Evolutionary conservation across 2,329 filamentous ascomycete genomes (phyloP).

Genomic region (Trichophyton simii): DNA sequence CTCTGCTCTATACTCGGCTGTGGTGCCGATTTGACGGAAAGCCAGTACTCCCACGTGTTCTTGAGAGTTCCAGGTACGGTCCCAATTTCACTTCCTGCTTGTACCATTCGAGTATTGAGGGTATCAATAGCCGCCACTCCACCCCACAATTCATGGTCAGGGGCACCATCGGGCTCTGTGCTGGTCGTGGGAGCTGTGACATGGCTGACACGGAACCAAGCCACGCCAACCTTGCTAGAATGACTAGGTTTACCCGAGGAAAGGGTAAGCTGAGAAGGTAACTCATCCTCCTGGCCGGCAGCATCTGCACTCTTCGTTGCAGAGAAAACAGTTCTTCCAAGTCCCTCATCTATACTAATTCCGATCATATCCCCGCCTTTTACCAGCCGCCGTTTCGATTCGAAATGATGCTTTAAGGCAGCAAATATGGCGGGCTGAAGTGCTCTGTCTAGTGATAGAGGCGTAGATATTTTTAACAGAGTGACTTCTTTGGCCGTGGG

Average conservation of each 20-base stretch:
- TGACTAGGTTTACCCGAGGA: constrained; percentile 9
- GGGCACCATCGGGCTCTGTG: constrained; percentile 45
- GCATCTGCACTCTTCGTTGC: constrained; percentile 42
- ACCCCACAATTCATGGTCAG: constrained; percentile 64
- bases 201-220: constrained; percentile 85
- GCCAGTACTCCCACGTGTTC: constrained; percentile 81
- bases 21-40: constrained; percentile 59
- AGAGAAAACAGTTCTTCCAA: constrained; percentile 73
- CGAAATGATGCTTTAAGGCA: constrained; percentile 79
- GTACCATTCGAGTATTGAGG: constrained; percentile 74
- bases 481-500: constrained; percentile 66
- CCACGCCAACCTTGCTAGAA: constrained; percentile 47
- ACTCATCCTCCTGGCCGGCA: constrained; percentile 59
- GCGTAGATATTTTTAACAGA: constrained; percentile 76
- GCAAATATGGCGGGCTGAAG: constrained; percentile 78
- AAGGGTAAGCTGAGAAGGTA: constrained; percentile 12
- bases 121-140: constrained; percentile 78
- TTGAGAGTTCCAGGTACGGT: constrained; percentile 63
- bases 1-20: constrained; percentile 25
- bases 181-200: constrained; percentile 41
- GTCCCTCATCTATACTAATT: constrained; percentile 72
- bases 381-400: constrained; percentile 66
- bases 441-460: constrained; percentile 70
- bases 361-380: constrained; percentile 80
- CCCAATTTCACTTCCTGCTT: constrained; percentile 75